phyloP scores from a whole-genome alignment of 805 yeast genomes.

The Metschnikowia proteae region DNA sequence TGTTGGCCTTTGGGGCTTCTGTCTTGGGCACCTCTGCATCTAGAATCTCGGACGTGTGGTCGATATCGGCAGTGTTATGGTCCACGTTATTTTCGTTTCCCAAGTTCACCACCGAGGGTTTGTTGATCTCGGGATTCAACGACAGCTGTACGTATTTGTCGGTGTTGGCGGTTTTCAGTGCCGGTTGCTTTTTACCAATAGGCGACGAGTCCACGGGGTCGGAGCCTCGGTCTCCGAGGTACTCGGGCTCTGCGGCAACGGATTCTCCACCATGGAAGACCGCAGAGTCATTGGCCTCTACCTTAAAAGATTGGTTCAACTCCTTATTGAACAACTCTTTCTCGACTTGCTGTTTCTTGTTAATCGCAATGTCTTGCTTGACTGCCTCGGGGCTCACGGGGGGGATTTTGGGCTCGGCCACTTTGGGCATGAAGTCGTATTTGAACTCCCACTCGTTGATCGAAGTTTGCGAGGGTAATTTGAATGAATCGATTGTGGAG shows the following conservation, averaged over 20 bases:
- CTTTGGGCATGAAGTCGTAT: conserved; percentile 43
- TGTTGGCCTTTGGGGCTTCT: conserved; percentile 3
- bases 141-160: conserved; percentile 41
- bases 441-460: conserved; percentile 49
- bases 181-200: conserved; percentile 12
- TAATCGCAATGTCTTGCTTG: conserved; percentile 46
- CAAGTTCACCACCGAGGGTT: conserved; percentile 33
- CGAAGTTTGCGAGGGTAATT: conserved; percentile 45
- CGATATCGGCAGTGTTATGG: conserved; percentile 32
- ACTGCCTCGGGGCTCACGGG: conserved; percentile 47
- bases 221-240: conserved; percentile 36
- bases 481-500: conserved; percentile 56
- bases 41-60: conserved; percentile 33
- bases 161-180: conserved; percentile 32
- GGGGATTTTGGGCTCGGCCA: conserved; percentile 39
- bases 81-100: conserved; percentile 32
- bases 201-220: conserved; percentile 32
- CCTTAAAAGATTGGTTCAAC: conserved; percentile 33
- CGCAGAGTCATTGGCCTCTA: conserved; percentile 40
- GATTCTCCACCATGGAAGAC: conserved; percentile 43
- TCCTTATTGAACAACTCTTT: conserved; percentile 36
- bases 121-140: conserved; percentile 39
- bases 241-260: conserved; percentile 37
- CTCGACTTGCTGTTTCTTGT: conserved; percentile 36
- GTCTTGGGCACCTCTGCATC: conserved; percentile 19